Conservation (phyloP, 202 grass and related monocot genomes). For the Hordeum pubiflorum region DNA sequence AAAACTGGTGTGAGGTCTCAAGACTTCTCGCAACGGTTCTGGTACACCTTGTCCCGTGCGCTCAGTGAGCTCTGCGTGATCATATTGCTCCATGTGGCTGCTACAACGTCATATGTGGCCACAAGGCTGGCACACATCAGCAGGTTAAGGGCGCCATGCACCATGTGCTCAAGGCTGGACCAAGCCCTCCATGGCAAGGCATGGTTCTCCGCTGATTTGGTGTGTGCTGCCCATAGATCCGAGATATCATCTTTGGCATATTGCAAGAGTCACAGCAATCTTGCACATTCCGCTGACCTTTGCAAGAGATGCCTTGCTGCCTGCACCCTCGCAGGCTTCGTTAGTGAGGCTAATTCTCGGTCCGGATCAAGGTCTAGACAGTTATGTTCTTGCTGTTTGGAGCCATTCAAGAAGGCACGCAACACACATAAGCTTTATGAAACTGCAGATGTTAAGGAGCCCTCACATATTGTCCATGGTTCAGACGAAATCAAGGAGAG, state of each 20-base stretch:
- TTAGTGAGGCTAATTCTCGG: not conserved
- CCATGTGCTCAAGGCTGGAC: slow-evolving; percentile 53
- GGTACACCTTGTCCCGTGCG: slow-evolving; percentile 37
- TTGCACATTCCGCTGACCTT: slow-evolving; percentile 41
- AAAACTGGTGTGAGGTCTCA: slow-evolving; percentile 15
- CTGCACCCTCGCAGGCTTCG: not conserved
- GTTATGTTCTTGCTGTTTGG: slow-evolving; percentile 62
- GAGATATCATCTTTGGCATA: slow-evolving; percentile 64
- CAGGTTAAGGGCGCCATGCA: slow-evolving; percentile 52
- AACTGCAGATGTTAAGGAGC: not conserved
- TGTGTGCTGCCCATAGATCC: slow-evolving; percentile 48
- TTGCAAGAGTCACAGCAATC: slow-evolving; percentile 52
- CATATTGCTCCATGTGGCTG: slow-evolving; percentile 47
- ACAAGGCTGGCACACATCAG: slow-evolving; percentile 37
- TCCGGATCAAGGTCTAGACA: not conserved
- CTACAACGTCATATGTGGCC: slow-evolving; percentile 37
- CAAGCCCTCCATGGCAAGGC: slow-evolving; percentile 35
- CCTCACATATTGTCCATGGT: slow-evolving; percentile 16
- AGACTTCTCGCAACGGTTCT: slow-evolving; percentile 29
- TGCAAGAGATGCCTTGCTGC: slow-evolving; percentile 52
- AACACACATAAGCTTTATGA: slow-evolving; percentile 1
- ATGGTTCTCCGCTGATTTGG: slow-evolving; percentile 47
- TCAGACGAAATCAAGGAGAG: slow-evolving; percentile 30
- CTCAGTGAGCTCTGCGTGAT: slow-evolving; percentile 68
- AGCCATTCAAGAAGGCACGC: slow-evolving; percentile 15